phyloP scores from a whole-genome alignment of 768 basidiomycete species.

The Tephrocybe sp. region DNA sequence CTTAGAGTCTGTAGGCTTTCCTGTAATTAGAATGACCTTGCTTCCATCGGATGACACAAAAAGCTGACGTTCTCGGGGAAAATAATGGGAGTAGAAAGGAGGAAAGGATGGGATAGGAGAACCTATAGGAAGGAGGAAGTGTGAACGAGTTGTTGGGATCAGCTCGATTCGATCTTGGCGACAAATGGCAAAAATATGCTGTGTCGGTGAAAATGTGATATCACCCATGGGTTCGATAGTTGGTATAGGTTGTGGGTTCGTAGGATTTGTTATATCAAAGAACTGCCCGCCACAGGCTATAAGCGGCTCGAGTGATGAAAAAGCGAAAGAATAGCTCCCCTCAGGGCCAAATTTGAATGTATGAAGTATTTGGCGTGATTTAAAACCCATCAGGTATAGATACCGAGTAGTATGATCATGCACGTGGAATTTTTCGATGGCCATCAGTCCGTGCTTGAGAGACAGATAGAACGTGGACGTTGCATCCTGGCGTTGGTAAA shows the following conservation, averaged over 20 bases:
- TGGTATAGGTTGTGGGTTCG: not conserved
- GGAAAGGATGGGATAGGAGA: not conserved
- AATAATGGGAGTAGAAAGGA: not conserved
- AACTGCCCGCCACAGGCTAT: not conserved
- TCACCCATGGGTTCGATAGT: not conserved
- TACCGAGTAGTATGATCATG: not conserved
- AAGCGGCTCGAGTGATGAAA: not conserved
- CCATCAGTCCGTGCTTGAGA: not conserved
- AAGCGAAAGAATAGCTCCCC: not conserved
- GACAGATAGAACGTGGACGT: not conserved
- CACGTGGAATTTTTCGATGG: not conserved
- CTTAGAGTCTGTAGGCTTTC: not conserved
- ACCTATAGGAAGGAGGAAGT: not conserved
- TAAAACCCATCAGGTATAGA: not conserved
- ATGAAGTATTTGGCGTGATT: not conserved
- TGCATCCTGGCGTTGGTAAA: not conserved
- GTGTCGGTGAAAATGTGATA: not conserved
- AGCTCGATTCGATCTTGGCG: not conserved
- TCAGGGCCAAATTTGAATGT: no score
- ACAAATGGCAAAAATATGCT: not conserved
- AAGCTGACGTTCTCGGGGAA: not conserved
- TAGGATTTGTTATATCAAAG: not conserved
- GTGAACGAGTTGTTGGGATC: not conserved
- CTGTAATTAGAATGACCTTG: not conserved
- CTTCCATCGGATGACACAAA: not conserved